A percentile compares a stretch with the other conserved stretches of the same genome.
These are phyloP conservation scores for Quercus glauca DNA, from an alignment of 306 rosid species.

Conservation along the genomic window DNA sequence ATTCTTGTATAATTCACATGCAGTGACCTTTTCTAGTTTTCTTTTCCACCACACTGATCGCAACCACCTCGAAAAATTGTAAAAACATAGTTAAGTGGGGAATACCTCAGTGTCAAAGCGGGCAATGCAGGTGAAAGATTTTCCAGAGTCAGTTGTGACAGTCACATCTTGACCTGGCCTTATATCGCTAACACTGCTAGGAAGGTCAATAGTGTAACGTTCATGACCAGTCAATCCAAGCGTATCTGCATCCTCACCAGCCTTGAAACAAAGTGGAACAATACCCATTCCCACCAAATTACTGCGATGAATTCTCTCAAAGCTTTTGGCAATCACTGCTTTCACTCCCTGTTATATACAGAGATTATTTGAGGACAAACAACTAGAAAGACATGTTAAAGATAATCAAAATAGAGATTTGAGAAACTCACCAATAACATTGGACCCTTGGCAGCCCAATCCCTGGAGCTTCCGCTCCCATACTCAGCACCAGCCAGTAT, in stretches of 20 bases:
- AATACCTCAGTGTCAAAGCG: constrained; percentile 93
- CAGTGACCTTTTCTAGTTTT: neutral
- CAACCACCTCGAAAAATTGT: neutral
- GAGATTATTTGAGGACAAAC: constrained; percentile 3
- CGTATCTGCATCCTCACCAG: constrained; percentile 81
- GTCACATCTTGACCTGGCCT: constrained; percentile 91
- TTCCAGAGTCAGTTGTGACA: constrained; percentile 74
- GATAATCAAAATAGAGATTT: constrained; percentile 3
- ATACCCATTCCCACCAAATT: constrained; percentile 96
- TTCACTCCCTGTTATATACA: constrained; percentile 68
- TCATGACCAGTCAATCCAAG: constrained; percentile 91
- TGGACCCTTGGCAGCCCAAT: constrained; percentile 99
- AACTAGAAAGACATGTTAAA: constrained; percentile 3
- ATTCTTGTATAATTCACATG: neutral
- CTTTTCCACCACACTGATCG: neutral
- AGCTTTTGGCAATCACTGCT: constrained; percentile 90
- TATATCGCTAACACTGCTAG: constrained; percentile 58
- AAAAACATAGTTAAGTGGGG: neutral
- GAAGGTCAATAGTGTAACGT: constrained; percentile 84
- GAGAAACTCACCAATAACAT: constrained; percentile 74
- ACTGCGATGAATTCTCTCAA: constrained; percentile 93
- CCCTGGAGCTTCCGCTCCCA: constrained; percentile 92
- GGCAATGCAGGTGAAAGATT: constrained; percentile 72
- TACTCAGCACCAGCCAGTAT: constrained; percentile 91
- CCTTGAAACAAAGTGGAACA: constrained; percentile 85